These are phyloP conservation scores for Fusarium sp. DNA, from an alignment of 2,329 filamentous ascomycete species.

Conservation along the genomic window DNA sequence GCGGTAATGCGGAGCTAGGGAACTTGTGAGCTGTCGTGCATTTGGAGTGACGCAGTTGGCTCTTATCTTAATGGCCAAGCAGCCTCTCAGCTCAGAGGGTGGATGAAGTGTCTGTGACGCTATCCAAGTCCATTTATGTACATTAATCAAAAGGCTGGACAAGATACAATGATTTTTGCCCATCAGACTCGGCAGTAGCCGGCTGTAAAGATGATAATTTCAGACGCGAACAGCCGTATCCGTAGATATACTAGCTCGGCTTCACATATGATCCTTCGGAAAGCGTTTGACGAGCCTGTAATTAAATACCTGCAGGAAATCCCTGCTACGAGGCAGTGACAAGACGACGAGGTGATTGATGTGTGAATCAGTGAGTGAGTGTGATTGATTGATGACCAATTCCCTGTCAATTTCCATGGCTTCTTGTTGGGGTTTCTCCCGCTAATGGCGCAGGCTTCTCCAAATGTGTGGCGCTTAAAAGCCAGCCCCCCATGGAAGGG, in stretches of 20 bases:
- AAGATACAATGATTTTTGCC: not conserved
- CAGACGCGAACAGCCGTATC: not conserved
- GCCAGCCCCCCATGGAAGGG: conserved; percentile 15
- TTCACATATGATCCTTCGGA: conserved; percentile 7
- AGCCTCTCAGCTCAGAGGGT: not conserved
- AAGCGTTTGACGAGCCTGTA: conserved; percentile 19
- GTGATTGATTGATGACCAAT: not conserved
- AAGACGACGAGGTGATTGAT: conserved; percentile 25
- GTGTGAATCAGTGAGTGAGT: not conserved
- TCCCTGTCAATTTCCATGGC: conserved; percentile 11
- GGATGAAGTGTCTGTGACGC: conserved; percentile 11
- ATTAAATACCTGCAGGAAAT: conserved; percentile 28
- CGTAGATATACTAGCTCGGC: not conserved
- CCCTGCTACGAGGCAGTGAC: conserved; percentile 15
- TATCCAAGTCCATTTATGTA: not conserved
- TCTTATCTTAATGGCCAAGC: not conserved
- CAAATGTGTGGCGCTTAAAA: conserved; percentile 33
- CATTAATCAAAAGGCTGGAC: not conserved
- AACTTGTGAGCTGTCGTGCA: conserved; percentile 27
- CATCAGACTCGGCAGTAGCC: not conserved
- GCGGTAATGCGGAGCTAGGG: conserved; percentile 14
- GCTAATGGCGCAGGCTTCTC: conserved; percentile 15
- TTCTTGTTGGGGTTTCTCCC: conserved; percentile 15
- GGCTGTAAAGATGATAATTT: not conserved
- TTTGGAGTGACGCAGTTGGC: conserved; percentile 24